Evolutionary conservation across 75 land plant genomes (phyloP).

Genomic region (Pinus albicaulis): DNA sequence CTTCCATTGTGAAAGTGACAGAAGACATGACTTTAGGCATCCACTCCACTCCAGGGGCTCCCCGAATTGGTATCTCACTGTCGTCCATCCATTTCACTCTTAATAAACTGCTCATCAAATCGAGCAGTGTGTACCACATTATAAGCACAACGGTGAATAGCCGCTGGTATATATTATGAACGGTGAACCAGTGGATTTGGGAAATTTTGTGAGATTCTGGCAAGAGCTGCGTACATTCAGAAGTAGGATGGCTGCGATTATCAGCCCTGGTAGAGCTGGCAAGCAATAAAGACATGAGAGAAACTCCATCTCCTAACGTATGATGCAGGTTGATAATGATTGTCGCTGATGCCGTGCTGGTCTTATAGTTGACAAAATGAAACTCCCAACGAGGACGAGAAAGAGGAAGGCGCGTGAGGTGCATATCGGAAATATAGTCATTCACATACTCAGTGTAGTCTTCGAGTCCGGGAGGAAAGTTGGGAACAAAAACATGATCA

Average conservation of each 20-base stretch:
- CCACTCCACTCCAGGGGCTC: constrained; percentile 43
- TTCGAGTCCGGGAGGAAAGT: constrained; percentile 67
- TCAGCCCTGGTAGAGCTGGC: constrained; percentile 52
- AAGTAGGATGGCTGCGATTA: constrained; percentile 48
- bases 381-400: constrained; percentile 13
- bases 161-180: background rate
- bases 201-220: background rate
- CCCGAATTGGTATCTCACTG: constrained; percentile 54
- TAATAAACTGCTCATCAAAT: constrained; percentile 19
- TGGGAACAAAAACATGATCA: constrained; percentile 58
- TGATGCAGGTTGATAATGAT: constrained; percentile 64
- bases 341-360: constrained; percentile 36
- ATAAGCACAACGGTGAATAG: constrained; percentile 4
- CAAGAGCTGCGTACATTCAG: background rate
- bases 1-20: constrained; percentile 39
- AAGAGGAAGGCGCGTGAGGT: constrained; percentile 27
- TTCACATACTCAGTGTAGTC: constrained; percentile 69
- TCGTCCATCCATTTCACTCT: constrained; percentile 47
- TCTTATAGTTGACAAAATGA: constrained; percentile 29
- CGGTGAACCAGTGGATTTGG: background rate
- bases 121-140: constrained; percentile 44
- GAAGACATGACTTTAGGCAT: constrained; percentile 36
- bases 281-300: constrained; percentile 72
- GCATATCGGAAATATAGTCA: constrained; percentile 30
- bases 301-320: constrained; percentile 77